Percentiles rank a stretch among this genome's conserved stretches.
Conservation (phyloP, 495 filamentous ascomycete genomes). For the Stereocaulon alpinum region DNA sequence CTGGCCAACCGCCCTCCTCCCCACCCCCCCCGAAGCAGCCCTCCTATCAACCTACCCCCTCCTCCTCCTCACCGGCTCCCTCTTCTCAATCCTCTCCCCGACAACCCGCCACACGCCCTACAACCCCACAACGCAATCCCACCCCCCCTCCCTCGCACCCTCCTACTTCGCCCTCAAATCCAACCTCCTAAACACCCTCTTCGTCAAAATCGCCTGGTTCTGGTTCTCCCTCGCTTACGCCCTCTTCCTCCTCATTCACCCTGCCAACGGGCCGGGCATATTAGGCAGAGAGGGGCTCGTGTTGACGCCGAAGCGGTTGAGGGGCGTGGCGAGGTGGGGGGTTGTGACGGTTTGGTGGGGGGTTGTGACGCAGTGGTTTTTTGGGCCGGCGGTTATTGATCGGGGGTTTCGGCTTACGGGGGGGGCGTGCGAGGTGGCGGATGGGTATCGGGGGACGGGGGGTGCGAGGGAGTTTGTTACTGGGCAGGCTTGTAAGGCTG, state of each 20-base stretch:
- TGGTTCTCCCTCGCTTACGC: slow-evolving; percentile 71
- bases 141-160: slow-evolving; percentile 82
- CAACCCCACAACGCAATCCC: slow-evolving; percentile 66
- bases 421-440: slow-evolving; percentile 57
- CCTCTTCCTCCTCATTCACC: slow-evolving; percentile 48
- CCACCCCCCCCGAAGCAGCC: slow-evolving; percentile 27
- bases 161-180: slow-evolving; percentile 63
- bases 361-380: slow-evolving; percentile 87
- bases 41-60: slow-evolving; percentile 40
- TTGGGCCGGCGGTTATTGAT: slow-evolving; percentile 83
- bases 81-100: slow-evolving; percentile 32
- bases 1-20: slow-evolving; percentile 22
- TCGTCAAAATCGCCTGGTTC: slow-evolving; percentile 91
- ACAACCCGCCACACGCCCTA: slow-evolving; percentile 59
- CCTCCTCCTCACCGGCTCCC: slow-evolving; percentile 49
- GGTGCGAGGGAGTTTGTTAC: slow-evolving; percentile 44
- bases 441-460: slow-evolving; percentile 22
- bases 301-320: slow-evolving; percentile 33
- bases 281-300: slow-evolving; percentile 12
- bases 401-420: slow-evolving; percentile 72
- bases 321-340: slow-evolving; percentile 54
- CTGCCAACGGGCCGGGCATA: slow-evolving; percentile 30
- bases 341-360: slow-evolving; percentile 68
- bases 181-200: slow-evolving; percentile 81
- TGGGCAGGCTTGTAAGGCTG: slow-evolving; percentile 68